A percentile compares a stretch with the other conserved stretches of the same genome.
phyloP scores from a whole-genome alignment of 2,329 filamentous ascomycete genomes.

The Colletotrichum eremochloae region DNA sequence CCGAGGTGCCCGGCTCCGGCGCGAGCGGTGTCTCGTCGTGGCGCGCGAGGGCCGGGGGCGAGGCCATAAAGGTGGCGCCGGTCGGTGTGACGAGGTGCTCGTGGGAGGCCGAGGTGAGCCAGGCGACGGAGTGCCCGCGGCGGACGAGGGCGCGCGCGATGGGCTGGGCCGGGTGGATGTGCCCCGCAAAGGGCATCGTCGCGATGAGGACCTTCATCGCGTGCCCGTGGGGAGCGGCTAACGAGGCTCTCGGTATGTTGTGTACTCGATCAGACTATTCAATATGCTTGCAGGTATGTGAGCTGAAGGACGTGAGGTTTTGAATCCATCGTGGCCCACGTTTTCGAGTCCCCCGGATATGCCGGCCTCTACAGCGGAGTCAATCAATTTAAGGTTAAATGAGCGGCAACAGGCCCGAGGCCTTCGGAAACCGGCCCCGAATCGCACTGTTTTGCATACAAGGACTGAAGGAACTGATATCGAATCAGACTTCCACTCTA shows the following conservation, averaged over 20 bases:
- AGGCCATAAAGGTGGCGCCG: slow-evolving; percentile 14
- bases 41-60: slow-evolving; percentile 9
- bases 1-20: slow-evolving; percentile 15
- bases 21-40: slow-evolving; percentile 16
- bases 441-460: too few species aligned
- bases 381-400: slow-evolving; percentile 12
- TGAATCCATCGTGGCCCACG: too few species aligned
- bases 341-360: background rate
- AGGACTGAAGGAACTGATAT: background rate
- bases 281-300: background rate
- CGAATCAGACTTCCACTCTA: background rate
- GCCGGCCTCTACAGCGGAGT: background rate
- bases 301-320: background rate
- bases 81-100: slow-evolving; percentile 14
- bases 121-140: slow-evolving; percentile 25
- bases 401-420: background rate
- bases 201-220: slow-evolving; percentile 38
- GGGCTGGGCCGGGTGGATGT: slow-evolving; percentile 26
- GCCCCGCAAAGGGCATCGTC: slow-evolving; percentile 23
- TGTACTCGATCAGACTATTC: background rate
- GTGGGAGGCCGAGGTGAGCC: slow-evolving; percentile 29
- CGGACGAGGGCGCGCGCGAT: slow-evolving; percentile 25
- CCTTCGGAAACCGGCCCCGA: too few species aligned
- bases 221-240: too few species aligned
- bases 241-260: too few species aligned